A percentile compares a stretch with the other conserved stretches of the same genome.
phyloP scores from a whole-genome alignment of 2,329 filamentous ascomycete genomes.

The Xenoacremonium recifei region DNA sequence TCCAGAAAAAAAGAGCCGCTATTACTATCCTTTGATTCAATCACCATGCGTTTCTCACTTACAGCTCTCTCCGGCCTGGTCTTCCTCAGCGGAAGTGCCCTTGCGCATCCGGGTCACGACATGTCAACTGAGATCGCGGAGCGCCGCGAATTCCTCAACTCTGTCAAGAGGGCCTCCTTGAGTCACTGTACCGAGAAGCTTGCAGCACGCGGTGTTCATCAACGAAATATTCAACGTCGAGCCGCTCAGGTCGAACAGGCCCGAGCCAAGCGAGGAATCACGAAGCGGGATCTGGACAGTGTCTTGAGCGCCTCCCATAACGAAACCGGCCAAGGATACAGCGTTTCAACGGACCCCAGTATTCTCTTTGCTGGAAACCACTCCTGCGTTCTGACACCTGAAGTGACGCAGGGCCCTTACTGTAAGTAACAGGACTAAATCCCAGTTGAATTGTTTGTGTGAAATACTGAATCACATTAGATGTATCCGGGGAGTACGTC shows the following conservation, averaged over 20 bases:
- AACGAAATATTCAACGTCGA: slow-evolving; percentile 44
- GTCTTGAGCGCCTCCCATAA: slow-evolving; percentile 36
- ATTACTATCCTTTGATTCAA: no score
- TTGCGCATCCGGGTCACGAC: slow-evolving; percentile 50
- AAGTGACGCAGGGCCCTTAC: slow-evolving; percentile 50
- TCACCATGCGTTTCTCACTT: slow-evolving; percentile 13
- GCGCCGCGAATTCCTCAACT: slow-evolving; percentile 43
- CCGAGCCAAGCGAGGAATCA: slow-evolving; percentile 35
- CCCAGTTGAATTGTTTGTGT: no score
- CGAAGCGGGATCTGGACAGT: slow-evolving; percentile 31
- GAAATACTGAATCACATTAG: slow-evolving; percentile 8
- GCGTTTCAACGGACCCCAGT: slow-evolving; percentile 26
- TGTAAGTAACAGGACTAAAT: no score
- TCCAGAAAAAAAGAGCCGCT: no score
- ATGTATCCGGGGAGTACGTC: slow-evolving; percentile 31
- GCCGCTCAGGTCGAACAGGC: slow-evolving; percentile 38
- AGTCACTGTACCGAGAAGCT: slow-evolving; percentile 46
- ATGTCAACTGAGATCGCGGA: slow-evolving; percentile 46
- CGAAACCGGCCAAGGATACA: slow-evolving; percentile 33
- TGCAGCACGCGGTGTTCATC: slow-evolving; percentile 44
- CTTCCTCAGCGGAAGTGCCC: slow-evolving; percentile 11
- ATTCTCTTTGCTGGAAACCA: slow-evolving; percentile 38
- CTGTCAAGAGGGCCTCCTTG: slow-evolving; percentile 39
- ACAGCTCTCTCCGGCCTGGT: slow-evolving; percentile 14
- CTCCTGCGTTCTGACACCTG: slow-evolving; percentile 48